phyloP scores from a whole-genome alignment of 2,329 filamentous ascomycete species.

The Venturia nashicola region DNA sequence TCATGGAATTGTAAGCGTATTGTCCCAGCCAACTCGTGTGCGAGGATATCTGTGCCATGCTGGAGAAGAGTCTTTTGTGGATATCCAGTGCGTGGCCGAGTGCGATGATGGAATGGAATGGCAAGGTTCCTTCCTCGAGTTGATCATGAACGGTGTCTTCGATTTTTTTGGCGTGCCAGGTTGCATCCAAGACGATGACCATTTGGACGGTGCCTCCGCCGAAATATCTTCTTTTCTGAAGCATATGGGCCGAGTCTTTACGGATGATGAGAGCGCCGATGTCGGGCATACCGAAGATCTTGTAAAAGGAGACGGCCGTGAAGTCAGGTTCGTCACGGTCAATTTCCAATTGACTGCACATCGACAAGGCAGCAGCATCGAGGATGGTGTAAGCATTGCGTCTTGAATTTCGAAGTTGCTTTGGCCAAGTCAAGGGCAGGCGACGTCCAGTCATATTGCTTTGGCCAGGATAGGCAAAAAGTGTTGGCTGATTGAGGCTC shows the following conservation, averaged over 20 bases:
- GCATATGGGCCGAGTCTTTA: slow-evolving; percentile 41
- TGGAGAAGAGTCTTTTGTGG: slow-evolving; percentile 43
- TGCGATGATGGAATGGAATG: slow-evolving; percentile 53
- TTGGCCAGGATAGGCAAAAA: slow-evolving; percentile 27
- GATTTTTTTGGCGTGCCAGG: slow-evolving; percentile 43
- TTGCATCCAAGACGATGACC: slow-evolving; percentile 39
- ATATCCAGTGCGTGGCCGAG: slow-evolving; percentile 46
- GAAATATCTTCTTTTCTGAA: slow-evolving; percentile 48
- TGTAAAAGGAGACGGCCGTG: slow-evolving; percentile 49
- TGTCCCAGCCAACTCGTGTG: slow-evolving; percentile 44
- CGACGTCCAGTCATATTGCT: slow-evolving; percentile 28
- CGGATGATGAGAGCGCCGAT: slow-evolving; percentile 49
- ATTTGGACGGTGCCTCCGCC: slow-evolving; percentile 56
- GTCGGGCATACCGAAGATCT: slow-evolving; percentile 55
- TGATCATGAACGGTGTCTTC: slow-evolving; percentile 40
- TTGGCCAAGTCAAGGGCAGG: slow-evolving; percentile 22
- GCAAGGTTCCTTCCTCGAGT: slow-evolving; percentile 55
- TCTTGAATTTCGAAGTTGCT: background rate
- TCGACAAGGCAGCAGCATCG: slow-evolving; percentile 54
- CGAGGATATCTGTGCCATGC: slow-evolving; percentile 45
- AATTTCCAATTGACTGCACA: slow-evolving; percentile 47
- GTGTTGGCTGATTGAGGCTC: slow-evolving; percentile 17
- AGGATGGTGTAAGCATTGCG: slow-evolving; percentile 35
- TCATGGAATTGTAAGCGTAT: slow-evolving; percentile 37
- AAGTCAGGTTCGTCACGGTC: slow-evolving; percentile 47